Evolutionary conservation across 2,329 filamentous ascomycete species (phyloP).

Genomic region (Simplicillium sp.): DNA sequence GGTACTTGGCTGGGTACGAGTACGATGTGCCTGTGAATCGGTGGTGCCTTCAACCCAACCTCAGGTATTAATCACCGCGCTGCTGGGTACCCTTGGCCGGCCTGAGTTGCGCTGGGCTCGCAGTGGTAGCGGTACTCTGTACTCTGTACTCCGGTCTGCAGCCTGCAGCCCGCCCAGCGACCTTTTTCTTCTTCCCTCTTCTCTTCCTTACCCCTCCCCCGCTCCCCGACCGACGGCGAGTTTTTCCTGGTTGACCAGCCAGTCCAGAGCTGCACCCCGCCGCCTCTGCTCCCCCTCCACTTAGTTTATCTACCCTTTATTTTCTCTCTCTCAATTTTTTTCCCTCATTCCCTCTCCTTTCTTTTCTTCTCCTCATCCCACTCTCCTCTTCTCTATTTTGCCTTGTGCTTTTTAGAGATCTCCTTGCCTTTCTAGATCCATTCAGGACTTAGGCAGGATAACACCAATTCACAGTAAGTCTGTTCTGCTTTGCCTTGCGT

Average conservation of each 20-base stretch:
- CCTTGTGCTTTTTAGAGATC: constrained; percentile 3
- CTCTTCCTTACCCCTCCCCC: neutral
- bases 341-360: constrained; percentile 3
- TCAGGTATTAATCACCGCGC: too few relatives aligned
- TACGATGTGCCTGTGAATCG: too few relatives aligned
- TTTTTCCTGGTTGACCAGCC: too few relatives aligned
- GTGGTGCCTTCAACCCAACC: too few relatives aligned
- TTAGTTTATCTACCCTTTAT: neutral
- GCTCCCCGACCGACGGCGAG: neutral
- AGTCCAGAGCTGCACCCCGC: too few relatives aligned
- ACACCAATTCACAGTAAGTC: constrained; percentile 2
- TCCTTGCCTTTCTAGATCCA: constrained; percentile 1
- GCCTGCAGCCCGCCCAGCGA: too few relatives aligned
- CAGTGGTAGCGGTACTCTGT: too few relatives aligned
- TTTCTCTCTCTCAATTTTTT: constrained; percentile 2
- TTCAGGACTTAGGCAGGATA: constrained; percentile 1
- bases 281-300: neutral
- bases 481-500: neutral
- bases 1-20: too few relatives aligned
- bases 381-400: neutral
- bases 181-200: too few relatives aligned
- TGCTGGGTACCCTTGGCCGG: too few relatives aligned
- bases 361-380: neutral
- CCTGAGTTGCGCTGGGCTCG: too few relatives aligned
- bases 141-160: too few relatives aligned